Base-by-base conservation (phyloP, 257 asterid genomes). In the Verbascum thapsus region DNA sequence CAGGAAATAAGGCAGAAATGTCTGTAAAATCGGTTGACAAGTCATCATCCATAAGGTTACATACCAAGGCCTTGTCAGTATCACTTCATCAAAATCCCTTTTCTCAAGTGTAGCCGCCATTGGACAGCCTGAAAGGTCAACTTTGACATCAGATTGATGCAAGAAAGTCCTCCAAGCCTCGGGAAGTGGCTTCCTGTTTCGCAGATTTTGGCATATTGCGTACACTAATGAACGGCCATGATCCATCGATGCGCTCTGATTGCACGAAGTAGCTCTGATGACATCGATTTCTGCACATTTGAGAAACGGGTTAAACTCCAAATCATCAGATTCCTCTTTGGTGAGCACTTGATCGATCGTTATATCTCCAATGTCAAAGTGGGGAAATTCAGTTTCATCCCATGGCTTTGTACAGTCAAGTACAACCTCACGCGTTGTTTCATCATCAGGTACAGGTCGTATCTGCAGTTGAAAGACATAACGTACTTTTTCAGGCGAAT, bases 201-300 rank as follows among this genome's bases (percentile, higher is more conserved):
- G 58, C 32, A 85, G 61, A 63, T 78, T 79, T 54, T 85, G 94
- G 77, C 87, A 85, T 44, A 85, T 85, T 3, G 67, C 79, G 22
- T 83, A 85, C 9, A 85, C 76, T 22, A 85, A 30, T 42, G 90
- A 83, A 23, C 88, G 85, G 8, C 87, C 90, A 17, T 82, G 94
- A 69, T 85, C 94, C 71, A 78, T 72, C 2, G 88, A 85, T 30
- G 94, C 81, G 39, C 90, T 80, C 53, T 85, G 83, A 30, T 68
- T 78, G 60, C 84, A 80, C 5, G 87, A 83, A 23, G 87, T 66
- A 15, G 94, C 94, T 19, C 78, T 44, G 54, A 80, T 85, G 47
- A 78, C 84, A 39, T 85, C 90, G 51, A 85, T 74, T 66, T 85
- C 76, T 2, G 43, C 76, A 48, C 81, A 80, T 56, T 71, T 66